Conservation (phyloP, 2,329 filamentous ascomycete genomes). For the Pestalotiopsis sp. region DNA sequence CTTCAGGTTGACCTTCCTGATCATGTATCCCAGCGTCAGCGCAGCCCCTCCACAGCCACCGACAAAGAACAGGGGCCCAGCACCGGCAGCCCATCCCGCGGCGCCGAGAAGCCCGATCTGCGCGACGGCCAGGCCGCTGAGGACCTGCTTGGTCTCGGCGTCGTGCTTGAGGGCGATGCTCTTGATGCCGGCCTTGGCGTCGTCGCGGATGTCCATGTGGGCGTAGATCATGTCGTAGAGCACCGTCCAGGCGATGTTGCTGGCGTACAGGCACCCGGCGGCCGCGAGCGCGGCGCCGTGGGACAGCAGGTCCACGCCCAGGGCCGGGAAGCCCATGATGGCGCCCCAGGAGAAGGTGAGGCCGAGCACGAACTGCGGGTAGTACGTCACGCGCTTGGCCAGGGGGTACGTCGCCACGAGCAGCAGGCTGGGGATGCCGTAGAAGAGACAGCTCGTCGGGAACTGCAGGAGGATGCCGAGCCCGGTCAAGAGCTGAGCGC, state of each 20-base stretch:
- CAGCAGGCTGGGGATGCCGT: slow-evolving; percentile 74
- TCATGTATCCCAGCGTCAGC: slow-evolving; percentile 66
- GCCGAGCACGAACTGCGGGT: slow-evolving; percentile 82
- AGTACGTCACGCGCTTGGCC: slow-evolving; percentile 84
- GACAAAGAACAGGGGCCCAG: slow-evolving; percentile 69
- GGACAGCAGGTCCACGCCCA: slow-evolving; percentile 75
- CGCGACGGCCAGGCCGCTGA: slow-evolving; percentile 69
- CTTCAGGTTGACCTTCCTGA: slow-evolving; percentile 67
- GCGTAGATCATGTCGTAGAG: slow-evolving; percentile 94
- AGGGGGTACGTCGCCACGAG: slow-evolving; percentile 79
- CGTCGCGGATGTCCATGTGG: slow-evolving; percentile 88
- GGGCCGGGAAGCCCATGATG: slow-evolving; percentile 83
- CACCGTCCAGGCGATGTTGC: slow-evolving; percentile 84
- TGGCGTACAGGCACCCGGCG: slow-evolving; percentile 72
- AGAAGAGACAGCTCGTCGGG: slow-evolving; percentile 73
- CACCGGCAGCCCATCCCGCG: slow-evolving; percentile 69
- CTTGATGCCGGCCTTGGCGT: slow-evolving; percentile 85
- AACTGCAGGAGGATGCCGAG: slow-evolving; percentile 78
- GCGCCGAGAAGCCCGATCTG: slow-evolving; percentile 73
- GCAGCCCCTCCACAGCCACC: slow-evolving; percentile 69
- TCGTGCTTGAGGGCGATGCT: slow-evolving; percentile 83
- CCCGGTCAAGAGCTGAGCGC: slow-evolving; percentile 73
- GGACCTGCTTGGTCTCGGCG: slow-evolving; percentile 73
- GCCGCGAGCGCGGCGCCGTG: slow-evolving; percentile 65
- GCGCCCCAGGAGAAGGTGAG: slow-evolving; percentile 89